phyloP scores from a whole-genome alignment of 1,284 basidiomycete species.

The Tranzscheliella williamsii region DNA sequence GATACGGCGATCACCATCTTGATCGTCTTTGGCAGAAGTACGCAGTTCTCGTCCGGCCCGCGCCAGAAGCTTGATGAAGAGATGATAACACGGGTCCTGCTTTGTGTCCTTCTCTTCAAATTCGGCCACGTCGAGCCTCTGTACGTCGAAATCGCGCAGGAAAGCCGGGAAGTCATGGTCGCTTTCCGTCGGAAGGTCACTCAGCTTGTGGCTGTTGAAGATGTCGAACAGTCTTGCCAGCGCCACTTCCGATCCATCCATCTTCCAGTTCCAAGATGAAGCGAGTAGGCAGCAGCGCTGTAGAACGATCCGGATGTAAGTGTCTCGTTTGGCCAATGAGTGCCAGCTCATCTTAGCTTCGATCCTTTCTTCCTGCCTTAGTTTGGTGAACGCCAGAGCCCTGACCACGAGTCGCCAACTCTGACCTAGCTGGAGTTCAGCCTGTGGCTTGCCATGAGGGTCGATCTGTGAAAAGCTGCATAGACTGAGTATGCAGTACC shows the following conservation, averaged over 20 bases:
- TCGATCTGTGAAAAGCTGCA: constrained; percentile 81
- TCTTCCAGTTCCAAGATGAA: constrained; percentile 74
- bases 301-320: constrained; percentile 75
- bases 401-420: constrained; percentile 69
- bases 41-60: constrained; percentile 64
- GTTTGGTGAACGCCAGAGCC: constrained; percentile 61
- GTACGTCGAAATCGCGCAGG: constrained; percentile 66
- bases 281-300: constrained; percentile 75
- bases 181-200: constrained; percentile 74
- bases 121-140: constrained; percentile 4
- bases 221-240: constrained; percentile 74
- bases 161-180: constrained; percentile 76
- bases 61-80: constrained; percentile 78
- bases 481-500: constrained; percentile 73
- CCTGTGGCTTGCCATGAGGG: constrained; percentile 65
- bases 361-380: constrained; percentile 67
- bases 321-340: constrained; percentile 70
- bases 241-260: constrained; percentile 66
- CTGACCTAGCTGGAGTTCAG: constrained; percentile 65
- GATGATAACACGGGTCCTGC: constrained; percentile 74
- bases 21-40: constrained; percentile 6
- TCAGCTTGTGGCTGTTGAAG: constrained; percentile 78
- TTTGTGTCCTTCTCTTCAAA: constrained; percentile 58
- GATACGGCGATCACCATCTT: constrained; percentile 62
- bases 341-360: constrained; percentile 64